phyloP scores from a whole-genome alignment of 805 yeast species.

The Kuraishia capsulata region DNA sequence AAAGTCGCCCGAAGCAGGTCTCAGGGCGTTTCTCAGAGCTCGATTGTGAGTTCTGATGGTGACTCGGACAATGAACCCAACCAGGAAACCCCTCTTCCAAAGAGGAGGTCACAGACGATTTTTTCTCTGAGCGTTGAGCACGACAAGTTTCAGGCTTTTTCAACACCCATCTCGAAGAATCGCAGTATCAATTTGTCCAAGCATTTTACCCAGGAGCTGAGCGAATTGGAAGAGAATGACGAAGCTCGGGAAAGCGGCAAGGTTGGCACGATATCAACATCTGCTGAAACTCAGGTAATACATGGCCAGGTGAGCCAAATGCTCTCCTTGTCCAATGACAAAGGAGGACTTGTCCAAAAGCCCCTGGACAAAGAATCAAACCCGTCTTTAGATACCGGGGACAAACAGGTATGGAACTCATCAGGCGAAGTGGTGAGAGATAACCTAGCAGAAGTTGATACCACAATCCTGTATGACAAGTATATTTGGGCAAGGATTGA shows the following conservation, averaged over 20 bases:
- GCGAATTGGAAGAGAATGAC: constrained; percentile 17
- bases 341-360: background rate
- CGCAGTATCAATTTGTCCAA: background rate
- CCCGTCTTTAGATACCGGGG: too few relatives aligned
- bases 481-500: constrained; percentile 7
- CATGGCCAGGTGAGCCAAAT: background rate
- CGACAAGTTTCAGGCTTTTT: background rate
- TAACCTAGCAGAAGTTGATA: too few relatives aligned
- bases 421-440: too few relatives aligned
- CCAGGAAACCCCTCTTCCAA: background rate
- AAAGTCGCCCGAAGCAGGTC: constrained; percentile 7
- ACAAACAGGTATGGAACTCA: too few relatives aligned
- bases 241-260: background rate
- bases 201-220: constrained; percentile 17
- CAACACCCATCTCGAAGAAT: background rate
- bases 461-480: background rate
- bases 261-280: background rate
- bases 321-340: background rate
- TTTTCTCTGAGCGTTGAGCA: background rate
- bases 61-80: background rate
- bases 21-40: background rate
- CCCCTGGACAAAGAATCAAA: background rate
- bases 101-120: background rate
- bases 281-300: background rate
- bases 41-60: background rate